Evolutionary conservation across 2,329 filamentous ascomycete species (phyloP), one percentile per base, ranked within the genome.

Genomic region (Dichotomopilus funicola): DNA sequence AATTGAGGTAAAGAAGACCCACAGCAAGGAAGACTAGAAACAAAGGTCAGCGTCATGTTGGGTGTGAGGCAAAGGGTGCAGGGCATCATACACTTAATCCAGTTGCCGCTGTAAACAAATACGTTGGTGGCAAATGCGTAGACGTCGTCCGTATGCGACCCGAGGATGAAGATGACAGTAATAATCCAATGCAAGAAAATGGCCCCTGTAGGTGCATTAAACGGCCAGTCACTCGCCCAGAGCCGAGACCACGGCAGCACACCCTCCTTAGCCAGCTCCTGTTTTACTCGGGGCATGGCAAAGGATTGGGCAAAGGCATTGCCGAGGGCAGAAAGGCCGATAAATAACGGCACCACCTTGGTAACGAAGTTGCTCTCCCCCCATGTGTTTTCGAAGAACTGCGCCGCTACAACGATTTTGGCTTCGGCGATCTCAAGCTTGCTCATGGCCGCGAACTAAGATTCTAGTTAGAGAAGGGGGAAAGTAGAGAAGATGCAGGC

Each of bases 171-270:
- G 7, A 64, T 61, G 4, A 60, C 59, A 3, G 66, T 68, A 45
- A 68, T 64, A 52, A 70, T 63, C 69, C 69, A 71, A 53, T 71
- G 69, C 31, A 71, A 62, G 13, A 70, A 61, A 42, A 71, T 67
- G 12, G 67, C 68, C 6, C 68, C 67, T 5, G 65, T 63, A 1
- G 69, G 69, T 1, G 69, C 67, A 44, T 68, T 67, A 51, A 66
- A 64, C 38, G 67, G 67, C 62, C 68, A 70, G 56, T 70, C 67
- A 55, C 66, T 67, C 19, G 68, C 66, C 64, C 67, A 70, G 45
- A 70, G 64, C 12, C 66, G 64, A 3, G 69, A 68, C 54, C 65
- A 70, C 4, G 69, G 69, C 49, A 71, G 60, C 35, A 71, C 64
- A 6, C 69, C 66, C 43, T 70, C 61, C 52, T 71, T 70, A 9